A percentile compares a stretch with the other conserved stretches of the same genome.
These are phyloP conservation scores for Lepidium africanum DNA, from an alignment of 345 rosid genomes.

Conservation along the genomic window DNA sequence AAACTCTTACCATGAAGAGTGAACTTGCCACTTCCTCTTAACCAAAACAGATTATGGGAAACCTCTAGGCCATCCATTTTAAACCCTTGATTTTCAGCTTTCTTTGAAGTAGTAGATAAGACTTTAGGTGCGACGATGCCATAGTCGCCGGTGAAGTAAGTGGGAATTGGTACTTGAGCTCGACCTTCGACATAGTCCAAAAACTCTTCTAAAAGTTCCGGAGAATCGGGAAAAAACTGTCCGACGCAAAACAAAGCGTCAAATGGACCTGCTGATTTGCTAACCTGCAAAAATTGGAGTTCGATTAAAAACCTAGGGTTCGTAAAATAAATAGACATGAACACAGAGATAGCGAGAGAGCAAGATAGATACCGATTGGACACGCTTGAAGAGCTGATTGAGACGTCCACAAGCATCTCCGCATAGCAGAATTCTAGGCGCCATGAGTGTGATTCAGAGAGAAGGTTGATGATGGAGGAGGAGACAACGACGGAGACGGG, in stretches of 20 bases:
- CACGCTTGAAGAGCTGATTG: constrained; percentile 78
- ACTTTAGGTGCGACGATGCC: constrained; percentile 64
- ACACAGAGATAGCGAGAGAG: neutral
- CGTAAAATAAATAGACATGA: too few species aligned
- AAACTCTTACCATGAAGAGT: constrained; percentile 45
- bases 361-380: constrained; percentile 33
- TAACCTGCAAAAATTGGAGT: constrained; percentile 41
- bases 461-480: neutral
- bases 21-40: constrained; percentile 91
- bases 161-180: constrained; percentile 57
- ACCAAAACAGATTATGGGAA: constrained; percentile 62
- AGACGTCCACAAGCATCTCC: constrained; percentile 89
- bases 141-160: constrained; percentile 84
- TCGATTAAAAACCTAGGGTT: constrained; percentile 16
- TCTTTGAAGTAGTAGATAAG: constrained; percentile 40
- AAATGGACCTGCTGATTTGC: constrained; percentile 77
- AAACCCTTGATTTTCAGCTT: constrained; percentile 60
- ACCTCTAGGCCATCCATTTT: constrained; percentile 76
- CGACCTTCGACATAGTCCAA: constrained; percentile 55
- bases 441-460: constrained; percentile 34
- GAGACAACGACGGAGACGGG: constrained; percentile 5
- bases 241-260: constrained; percentile 77
- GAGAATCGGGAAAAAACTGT: constrained; percentile 72
- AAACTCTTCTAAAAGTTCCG: constrained; percentile 56
- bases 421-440: constrained; percentile 69